Evolutionary conservation across 495 filamentous ascomycete species (phyloP).

Genomic region (Penicillium coffeae): DNA sequence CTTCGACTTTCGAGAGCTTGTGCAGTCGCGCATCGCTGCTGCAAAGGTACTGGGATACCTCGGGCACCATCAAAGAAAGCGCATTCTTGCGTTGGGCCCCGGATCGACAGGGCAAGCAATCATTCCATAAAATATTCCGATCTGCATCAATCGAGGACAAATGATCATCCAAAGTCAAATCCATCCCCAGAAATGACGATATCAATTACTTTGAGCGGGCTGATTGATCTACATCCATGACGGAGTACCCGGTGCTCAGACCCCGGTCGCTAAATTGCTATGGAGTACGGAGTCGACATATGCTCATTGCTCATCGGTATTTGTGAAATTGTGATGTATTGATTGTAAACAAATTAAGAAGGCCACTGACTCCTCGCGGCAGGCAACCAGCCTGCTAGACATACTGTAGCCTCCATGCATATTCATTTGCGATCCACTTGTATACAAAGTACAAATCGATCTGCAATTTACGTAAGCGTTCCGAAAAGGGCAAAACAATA

Average conservation of each 20-base stretch:
- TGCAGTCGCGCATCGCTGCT: background rate
- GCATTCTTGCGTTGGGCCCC: background rate
- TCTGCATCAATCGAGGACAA: too few species aligned
- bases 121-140: too few species aligned
- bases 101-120: background rate
- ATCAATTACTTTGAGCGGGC: background rate
- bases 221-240: background rate
- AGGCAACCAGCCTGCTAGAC: background rate
- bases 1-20: background rate
- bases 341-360: too few species aligned
- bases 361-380: too few species aligned
- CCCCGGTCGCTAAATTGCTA: background rate
- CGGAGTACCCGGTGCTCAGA: background rate
- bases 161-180: too few species aligned
- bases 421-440: background rate
- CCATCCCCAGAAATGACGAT: background rate
- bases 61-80: background rate
- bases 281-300: background rate
- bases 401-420: background rate
- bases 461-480: slow-evolving; percentile 19
- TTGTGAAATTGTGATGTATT: too few species aligned
- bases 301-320: too few species aligned
- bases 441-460: slow-evolving; percentile 5
- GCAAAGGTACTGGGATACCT: background rate
- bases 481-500: slow-evolving; percentile 17